phyloP scores from a whole-genome alignment of 768 basidiomycete species.

The Peribolospora baueri region DNA sequence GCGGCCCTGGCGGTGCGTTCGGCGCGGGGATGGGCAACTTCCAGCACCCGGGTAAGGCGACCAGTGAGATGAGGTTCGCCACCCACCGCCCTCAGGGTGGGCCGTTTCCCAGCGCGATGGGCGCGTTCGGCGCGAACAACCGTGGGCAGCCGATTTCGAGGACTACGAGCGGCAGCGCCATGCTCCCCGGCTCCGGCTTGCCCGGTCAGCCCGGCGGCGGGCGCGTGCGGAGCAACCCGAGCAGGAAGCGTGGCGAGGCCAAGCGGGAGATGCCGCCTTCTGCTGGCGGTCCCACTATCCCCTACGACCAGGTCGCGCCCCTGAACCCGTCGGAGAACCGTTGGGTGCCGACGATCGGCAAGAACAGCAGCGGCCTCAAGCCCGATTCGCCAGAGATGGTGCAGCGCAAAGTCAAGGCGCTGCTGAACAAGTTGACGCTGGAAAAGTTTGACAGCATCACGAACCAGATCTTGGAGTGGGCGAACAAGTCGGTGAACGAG shows the following conservation, averaged over 20 bases:
- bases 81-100: conserved; percentile 4
- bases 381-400: conserved; percentile 58
- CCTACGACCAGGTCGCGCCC: conserved; percentile 46
- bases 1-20: too few species aligned
- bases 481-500: conserved; percentile 77
- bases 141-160: conserved; percentile 4
- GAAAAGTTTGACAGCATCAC: conserved; percentile 92
- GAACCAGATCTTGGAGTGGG: conserved; percentile 81
- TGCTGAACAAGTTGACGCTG: conserved; percentile 90
- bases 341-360: conserved; percentile 35
- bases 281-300: conserved; percentile 2
- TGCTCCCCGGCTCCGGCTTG: conserved; percentile 6
- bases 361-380: conserved; percentile 21
- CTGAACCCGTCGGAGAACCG: conserved; percentile 56
- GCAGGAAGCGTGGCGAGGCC: conserved; percentile 43
- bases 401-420: conserved; percentile 69
- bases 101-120: conserved; percentile 3
- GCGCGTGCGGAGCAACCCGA: conserved; percentile 57
- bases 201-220: conserved; percentile 17
- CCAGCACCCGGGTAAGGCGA: not conserved
- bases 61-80: not conserved
- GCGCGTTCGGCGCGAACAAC: not conserved
- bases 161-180: not conserved
- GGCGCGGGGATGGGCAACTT: too few species aligned
- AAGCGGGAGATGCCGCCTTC: conserved; percentile 20